Evolutionary conservation across 805 yeast genomes (phyloP), one percentile per base, ranked within the genome.

Genomic region (Metschnikowia anglica): DNA sequence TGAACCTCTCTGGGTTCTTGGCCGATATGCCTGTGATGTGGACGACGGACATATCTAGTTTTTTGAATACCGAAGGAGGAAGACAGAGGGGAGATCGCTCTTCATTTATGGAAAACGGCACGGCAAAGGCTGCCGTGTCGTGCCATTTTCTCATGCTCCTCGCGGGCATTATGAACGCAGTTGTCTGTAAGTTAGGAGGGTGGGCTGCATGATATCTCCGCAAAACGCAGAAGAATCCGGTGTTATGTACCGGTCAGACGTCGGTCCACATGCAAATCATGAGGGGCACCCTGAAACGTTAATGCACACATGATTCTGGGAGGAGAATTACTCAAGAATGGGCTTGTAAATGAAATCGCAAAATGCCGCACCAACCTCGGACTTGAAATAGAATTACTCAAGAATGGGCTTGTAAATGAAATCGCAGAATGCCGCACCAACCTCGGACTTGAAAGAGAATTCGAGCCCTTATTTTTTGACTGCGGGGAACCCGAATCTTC

Each of bases 11-110:
- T 1, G 73, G 73, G 44, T 64, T 34, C 17, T 41, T 30, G 44
- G 67, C 70, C 5, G 72, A 67, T 35, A 60, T 64, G 8, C 53
- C 54, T 4, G 59, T 43, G 25, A 65, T 34, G n/a, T 59, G 56
- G 9, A 62, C 45, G 5, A 56, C 53, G 0, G 67, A 57, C 68
- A 62, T 63, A 5, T 16, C 11, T 7, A 8, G 26, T 23, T 23
- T 11, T 23, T 8, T 23, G 11, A 23, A 8, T 23, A 8, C 26
- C 7, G 26, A 23, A 23, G 26, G 11, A 23, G 11, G 26, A 23
- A 23, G 26, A 8, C 34, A 31, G 34, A 12, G 18, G 18, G 5
- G 25, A 13, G 20, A n/a, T n/a, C n/a, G n/a, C n/a, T n/a, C n/a
- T n/a, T n/a, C 18, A 8, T 9, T 17, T 9, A 32, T 32, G n/a